These are phyloP conservation scores for Primulina tabacum DNA, from an alignment of 257 asterid genomes.

Conservation along the genomic window DNA sequence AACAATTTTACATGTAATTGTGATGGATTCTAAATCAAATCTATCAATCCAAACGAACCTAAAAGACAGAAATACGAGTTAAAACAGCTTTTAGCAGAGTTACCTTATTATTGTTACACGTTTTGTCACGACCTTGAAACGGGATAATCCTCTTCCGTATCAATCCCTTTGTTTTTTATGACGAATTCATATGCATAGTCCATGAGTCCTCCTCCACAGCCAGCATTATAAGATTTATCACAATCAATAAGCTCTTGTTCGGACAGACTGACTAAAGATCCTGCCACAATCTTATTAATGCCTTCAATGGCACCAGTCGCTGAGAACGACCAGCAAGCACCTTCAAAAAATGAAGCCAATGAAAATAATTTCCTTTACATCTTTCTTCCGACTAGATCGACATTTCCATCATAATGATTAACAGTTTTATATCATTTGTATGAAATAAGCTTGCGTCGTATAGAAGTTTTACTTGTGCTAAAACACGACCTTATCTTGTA, in stretches of 20 bases:
- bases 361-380: background rate
- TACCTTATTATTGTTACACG: constrained; percentile 68
- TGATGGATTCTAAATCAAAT: background rate
- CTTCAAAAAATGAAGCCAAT: constrained; percentile 33
- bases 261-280: constrained; percentile 81
- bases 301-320: constrained; percentile 98
- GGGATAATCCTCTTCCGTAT: constrained; percentile 85
- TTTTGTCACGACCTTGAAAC: constrained; percentile 50
- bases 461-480: too few relatives aligned
- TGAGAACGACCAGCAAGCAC: constrained; percentile 98
- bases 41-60: background rate
- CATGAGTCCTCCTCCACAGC: constrained; percentile 96
- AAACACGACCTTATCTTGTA: too few relatives aligned
- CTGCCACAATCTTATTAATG: constrained; percentile 70
- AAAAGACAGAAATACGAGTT: background rate
- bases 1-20: background rate
- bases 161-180: constrained; percentile 70
- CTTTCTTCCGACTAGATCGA: background rate
- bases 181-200: constrained; percentile 74
- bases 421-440: too few relatives aligned
- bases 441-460: too few relatives aligned
- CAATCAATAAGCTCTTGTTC: constrained; percentile 95
- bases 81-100: constrained; percentile 5
- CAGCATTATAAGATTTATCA: constrained; percentile 69
- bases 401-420: too few relatives aligned